Base-by-base conservation (phyloP, 495 filamentous ascomycete species). In the Amniculicola lignicola region DNA sequence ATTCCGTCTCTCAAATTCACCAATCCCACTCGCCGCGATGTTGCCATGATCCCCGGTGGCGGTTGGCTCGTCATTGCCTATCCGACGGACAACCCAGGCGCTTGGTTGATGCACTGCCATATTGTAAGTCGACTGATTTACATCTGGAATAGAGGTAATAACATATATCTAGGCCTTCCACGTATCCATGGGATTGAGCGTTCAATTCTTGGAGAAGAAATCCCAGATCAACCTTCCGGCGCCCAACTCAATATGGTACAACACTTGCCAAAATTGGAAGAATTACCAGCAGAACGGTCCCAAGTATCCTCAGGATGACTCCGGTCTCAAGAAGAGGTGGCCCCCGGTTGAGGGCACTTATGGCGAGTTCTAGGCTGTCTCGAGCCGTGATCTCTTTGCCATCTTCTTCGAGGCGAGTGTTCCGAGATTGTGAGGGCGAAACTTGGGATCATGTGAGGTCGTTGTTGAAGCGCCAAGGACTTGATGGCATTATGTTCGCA, bases 51-150 rank as follows among this genome's bases (percentile, higher is more conserved):
- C 5, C 66, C 67, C 1, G 61, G 16, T 14, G 44, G 44, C 23
- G 67, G 67, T 19, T 70, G 61, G 54, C 31, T 70, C 12, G 67
- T 62, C n/a, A 54, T 70, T 42, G 67, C 64, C 7, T 70, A 67
- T 51, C 62, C 58, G 14, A 58, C 66, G 14, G 64, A 69, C 49
- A 66, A 68, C 31, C 61, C 66, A 14, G 67, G 65, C 16, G 59
- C 59, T 4, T 62, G 59, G 59, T 31, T 68, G 19, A 61, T 63
- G 59, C 67, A 69, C 39, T 69, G 67, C 51, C 67, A 69, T 44
- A 69, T 69, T 31, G 63, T n/a, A n/a, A n/a, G n/a, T n/a, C n/a
- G n/a, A n/a, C n/a, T n/a, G n/a, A n/a, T n/a, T n/a, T n/a, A n/a
- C n/a, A n/a, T n/a, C n/a, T n/a, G n/a, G n/a, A n/a, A n/a, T n/a